These are phyloP conservation scores for Diaporthe sp. DNA, from an alignment of 2,329 filamentous ascomycete genomes.

Conservation along the genomic window DNA sequence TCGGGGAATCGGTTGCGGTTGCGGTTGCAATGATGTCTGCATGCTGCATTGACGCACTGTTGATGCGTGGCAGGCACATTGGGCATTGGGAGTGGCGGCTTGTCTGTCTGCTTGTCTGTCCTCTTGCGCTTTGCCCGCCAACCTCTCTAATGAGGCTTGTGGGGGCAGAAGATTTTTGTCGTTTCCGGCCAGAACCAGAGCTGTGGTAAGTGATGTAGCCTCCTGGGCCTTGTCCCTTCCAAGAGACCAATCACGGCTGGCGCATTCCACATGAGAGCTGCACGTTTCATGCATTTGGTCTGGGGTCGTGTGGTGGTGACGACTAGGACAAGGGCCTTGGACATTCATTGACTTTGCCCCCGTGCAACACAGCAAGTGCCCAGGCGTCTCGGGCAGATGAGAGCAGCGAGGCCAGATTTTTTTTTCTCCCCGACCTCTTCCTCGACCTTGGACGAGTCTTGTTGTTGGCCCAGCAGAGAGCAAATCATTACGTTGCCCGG, in stretches of 20 bases:
- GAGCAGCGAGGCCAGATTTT: not conserved
- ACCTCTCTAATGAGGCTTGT: conserved; percentile 8
- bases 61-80: conserved; percentile 1
- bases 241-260: conserved; percentile 15
- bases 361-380: conserved; percentile 6
- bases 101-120: not conserved
- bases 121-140: not conserved
- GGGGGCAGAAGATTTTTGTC: conserved; percentile 27
- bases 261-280: conserved; percentile 27
- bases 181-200: conserved; percentile 28
- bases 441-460: not conserved
- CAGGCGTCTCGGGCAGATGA: conserved; percentile 14
- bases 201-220: conserved; percentile 32
- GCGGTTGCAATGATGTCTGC: not conserved
- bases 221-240: conserved; percentile 12
- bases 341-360: conserved; percentile 4
- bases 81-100: conserved; percentile 5
- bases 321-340: conserved; percentile 21
- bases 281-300: conserved; percentile 30
- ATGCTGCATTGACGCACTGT: not conserved
- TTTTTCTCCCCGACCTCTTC: not conserved
- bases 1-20: conserved; percentile 7
- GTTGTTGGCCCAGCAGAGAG: not conserved
- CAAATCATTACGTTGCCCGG: not conserved
- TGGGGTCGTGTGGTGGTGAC: conserved; percentile 26